phyloP scores from a whole-genome alignment of 345 rosid species.

The Pseudoturritis turrita region DNA sequence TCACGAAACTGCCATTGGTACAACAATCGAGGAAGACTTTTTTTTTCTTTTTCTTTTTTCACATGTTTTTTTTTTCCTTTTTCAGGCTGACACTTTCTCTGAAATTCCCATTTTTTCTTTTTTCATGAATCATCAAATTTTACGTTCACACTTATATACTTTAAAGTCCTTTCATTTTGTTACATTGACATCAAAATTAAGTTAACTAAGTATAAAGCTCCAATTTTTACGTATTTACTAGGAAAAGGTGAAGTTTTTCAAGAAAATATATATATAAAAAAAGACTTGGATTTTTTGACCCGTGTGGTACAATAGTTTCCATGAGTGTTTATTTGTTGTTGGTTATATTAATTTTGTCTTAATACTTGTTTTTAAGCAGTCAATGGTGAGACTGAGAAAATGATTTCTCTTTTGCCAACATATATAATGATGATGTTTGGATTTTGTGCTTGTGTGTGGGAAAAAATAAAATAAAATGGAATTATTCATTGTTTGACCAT shows the following conservation, averaged over 20 bases:
- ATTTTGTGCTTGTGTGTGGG: conserved; percentile 29
- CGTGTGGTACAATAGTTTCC: conserved; percentile 8
- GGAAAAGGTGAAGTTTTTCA: background rate
- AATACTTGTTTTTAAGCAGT: conserved; percentile 10
- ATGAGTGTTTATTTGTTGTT: conserved; percentile 9
- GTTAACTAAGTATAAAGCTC: background rate
- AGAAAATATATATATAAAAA: background rate
- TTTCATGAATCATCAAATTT: background rate
- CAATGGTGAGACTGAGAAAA: conserved; percentile 5
- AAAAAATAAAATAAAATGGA: background rate
- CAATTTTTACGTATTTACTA: background rate
- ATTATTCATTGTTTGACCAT: conserved; percentile 23
- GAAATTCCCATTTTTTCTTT: background rate
- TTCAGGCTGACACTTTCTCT: conserved; percentile 29
- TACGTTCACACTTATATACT: conserved; percentile 11
- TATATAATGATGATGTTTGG: conserved; percentile 29
- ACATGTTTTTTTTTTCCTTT: conserved; percentile 16
- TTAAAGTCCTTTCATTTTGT: background rate
- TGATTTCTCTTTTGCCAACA: conserved; percentile 26
- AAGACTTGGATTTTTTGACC: background rate
- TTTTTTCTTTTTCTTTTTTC: background rate
- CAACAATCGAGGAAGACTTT: conserved; percentile 33
- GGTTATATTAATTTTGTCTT: background rate
- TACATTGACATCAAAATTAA: background rate
- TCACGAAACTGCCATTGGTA: conserved; percentile 30